Base-by-base conservation (phyloP, 73 alveolate species). In the Paramecium tetraurelia region DNA sequence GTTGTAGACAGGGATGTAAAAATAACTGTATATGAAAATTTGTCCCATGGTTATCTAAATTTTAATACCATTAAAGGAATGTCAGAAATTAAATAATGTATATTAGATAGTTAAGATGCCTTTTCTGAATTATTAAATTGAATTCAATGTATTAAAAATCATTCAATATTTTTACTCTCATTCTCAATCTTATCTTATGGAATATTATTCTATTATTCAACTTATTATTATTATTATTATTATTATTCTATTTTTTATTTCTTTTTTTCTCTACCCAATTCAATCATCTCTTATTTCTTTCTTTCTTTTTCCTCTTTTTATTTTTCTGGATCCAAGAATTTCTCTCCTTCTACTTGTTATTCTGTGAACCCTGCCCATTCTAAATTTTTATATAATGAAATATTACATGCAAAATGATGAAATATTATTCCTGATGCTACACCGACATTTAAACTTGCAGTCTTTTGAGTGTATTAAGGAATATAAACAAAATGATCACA, bases 401-500 rank as follows among this genome's bases (percentile, higher is more conserved):
- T 5, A 1, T 53, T 16, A 80, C 90, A 83, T 27, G 94, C 94
- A 93, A 95, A 95, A 84, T 95, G 97, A 89, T 95, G 95, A 93
- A 95, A 95, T 85, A 95, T 95, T 80, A 95, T 95, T 20, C 96
- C 93, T 8, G 96, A 93, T 2, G 97, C 97, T 44, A 93, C 92
- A 18, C 93, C 80, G 11, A 95, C 97, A 89, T 95, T 95, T 31
- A 95, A 86, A 68, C 96, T 93, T 3, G 96, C 97, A 18, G 97
- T 95, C 29, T 95, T 95, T 69, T 93, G 33, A 58, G 95, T 88
- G 85, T 95, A 95, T 95, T 95, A 93, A 59, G 95, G 96, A 36
- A 95, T 95, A 83, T 90, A 95, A 58, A 95, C 97, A 85, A 93
- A 95, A 58, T 95, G 96, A 58, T 95, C 97, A 58, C 97, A 95